Base-by-base conservation (phyloP, 768 basidiomycete genomes). In the Mycena filopes region DNA sequence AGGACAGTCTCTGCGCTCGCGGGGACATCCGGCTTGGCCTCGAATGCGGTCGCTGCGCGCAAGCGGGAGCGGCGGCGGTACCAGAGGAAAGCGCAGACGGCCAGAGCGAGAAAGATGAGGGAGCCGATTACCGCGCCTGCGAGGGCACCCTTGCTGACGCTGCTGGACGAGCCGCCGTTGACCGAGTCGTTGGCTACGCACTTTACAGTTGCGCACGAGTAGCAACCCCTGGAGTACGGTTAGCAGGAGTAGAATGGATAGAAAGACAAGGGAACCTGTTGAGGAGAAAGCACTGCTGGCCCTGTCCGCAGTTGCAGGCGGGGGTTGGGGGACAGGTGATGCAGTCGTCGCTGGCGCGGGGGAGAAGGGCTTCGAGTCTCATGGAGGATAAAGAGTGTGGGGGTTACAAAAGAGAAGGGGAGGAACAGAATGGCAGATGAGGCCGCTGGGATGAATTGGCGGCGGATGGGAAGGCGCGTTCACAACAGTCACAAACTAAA, bases 1-100 rank as follows among this genome's bases (percentile, higher is more conserved):
- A 94, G 88, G 36, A 94, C 93, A 12, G 88, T 86, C 70, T 86
- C 89, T 21, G 93, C 92, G 23, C 90, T 79, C 2, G 91, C 93
- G 40, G 92, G 92, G 21, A 86, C 76, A 71, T 94, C 92, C 54
- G 79, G 75, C 69, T 84, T 84, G 59, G 79, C 71, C 62, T 87
- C 86, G 33, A 69, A 73, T 18, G 63, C 72, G 25, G 73, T 58
- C 20, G 77, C 74, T 46, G 75, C 80, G 65, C 80, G 81, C 18
- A 83, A 74, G 56, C 83, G 84, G 46, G 75, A 74, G 65, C 81
- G 86, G 61, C 88, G 86, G 58, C 91, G 87, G 74, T 91, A 91
- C 77, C 87, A 87, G 65, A 91, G 77, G 71, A 87, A 90, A 12
- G 84, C 75, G 45, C 77, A 75, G 40, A 88, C 68, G 15, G 82